Percentiles rank a stretch among this genome's conserved stretches.
phyloP scores from a whole-genome alignment of 129 eudicot species.

The Centrapalus pauciflorus region DNA sequence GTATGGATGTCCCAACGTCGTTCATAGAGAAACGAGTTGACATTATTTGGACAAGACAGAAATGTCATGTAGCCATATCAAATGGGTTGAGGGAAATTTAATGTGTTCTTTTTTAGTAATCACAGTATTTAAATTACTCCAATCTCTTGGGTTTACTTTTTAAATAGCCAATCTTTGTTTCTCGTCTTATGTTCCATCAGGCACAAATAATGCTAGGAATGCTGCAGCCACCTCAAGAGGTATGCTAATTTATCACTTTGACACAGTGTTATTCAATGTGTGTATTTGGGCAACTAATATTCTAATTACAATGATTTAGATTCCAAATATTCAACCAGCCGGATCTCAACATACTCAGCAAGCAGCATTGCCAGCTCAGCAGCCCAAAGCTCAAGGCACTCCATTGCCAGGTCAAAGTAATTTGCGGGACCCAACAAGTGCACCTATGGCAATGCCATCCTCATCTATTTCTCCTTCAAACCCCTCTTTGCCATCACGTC shows the following conservation, averaged over 20 bases:
- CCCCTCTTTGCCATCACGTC: slow-evolving; percentile 54
- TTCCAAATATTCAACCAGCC: slow-evolving; percentile 43
- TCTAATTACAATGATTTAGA: slow-evolving; percentile 27
- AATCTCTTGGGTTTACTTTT: neutral
- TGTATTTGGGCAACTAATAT: slow-evolving; percentile 4
- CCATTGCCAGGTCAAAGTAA: slow-evolving; percentile 44
- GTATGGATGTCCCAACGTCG: neutral
- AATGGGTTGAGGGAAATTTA: neutral
- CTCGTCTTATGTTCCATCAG: slow-evolving; percentile 31
- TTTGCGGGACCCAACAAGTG: slow-evolving; percentile 44
- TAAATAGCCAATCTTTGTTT: slow-evolving; percentile 1
- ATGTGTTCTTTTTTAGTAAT: neutral
- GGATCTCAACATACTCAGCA: slow-evolving; percentile 52
- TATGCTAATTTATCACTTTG: slow-evolving; percentile 25
- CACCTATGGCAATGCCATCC: slow-evolving; percentile 38
- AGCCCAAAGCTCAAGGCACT: slow-evolving; percentile 37
- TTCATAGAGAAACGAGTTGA: neutral
- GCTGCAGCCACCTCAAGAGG: slow-evolving; percentile 88
- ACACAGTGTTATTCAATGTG: neutral
- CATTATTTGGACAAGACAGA: neutral
- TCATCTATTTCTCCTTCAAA: slow-evolving; percentile 41
- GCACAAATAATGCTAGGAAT: slow-evolving; percentile 98
- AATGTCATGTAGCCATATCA: neutral
- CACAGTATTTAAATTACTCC: slow-evolving; percentile 5
- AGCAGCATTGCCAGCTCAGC: slow-evolving; percentile 50